phyloP scores from a whole-genome alignment of 495 filamentous ascomycete species.

The Penicillium odoratum region DNA sequence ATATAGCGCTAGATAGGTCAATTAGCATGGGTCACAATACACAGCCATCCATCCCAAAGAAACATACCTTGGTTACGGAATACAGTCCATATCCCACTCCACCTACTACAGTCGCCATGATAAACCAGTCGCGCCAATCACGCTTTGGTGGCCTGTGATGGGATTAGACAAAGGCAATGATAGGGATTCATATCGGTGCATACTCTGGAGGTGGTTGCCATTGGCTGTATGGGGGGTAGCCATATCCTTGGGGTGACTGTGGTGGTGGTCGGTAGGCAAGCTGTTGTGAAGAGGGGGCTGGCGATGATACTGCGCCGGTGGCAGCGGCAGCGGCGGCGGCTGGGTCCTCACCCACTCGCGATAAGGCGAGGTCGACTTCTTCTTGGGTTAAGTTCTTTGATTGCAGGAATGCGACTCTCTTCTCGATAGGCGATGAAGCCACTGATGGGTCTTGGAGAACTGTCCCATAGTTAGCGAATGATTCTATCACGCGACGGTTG shows the following conservation, averaged over 20 bases:
- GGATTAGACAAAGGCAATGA: constrained; percentile 14
- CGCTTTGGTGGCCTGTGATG: constrained; percentile 59
- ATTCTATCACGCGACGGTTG: constrained; percentile 8
- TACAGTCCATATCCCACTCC: constrained; percentile 87
- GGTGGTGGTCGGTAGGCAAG: constrained; percentile 52
- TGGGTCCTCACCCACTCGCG: constrained; percentile 65
- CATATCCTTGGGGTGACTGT: constrained; percentile 65
- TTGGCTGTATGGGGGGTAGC: constrained; percentile 63
- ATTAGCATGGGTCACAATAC: constrained; percentile 11
- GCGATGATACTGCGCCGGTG: constrained; percentile 31
- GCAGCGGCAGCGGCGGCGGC: constrained; percentile 40
- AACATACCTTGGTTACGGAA: constrained; percentile 71
- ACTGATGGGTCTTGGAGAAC: constrained; percentile 94
- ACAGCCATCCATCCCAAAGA: neutral
- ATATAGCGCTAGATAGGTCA: constrained; percentile 70
- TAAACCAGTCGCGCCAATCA: constrained; percentile 98
- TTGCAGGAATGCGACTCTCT: constrained; percentile 86
- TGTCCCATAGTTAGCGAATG: constrained; percentile 38
- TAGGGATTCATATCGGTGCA: constrained; percentile 16
- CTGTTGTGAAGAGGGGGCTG: constrained; percentile 53
- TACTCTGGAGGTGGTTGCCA: constrained; percentile 71
- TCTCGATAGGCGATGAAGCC: constrained; percentile 85
- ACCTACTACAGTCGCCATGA: constrained; percentile 89
- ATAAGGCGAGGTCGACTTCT: constrained; percentile 83
- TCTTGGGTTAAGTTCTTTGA: constrained; percentile 97